Percentiles rank a stretch among this genome's conserved stretches.
phyloP scores from a whole-genome alignment of 140 eudicot genomes.

The Bidens hawaiensis region DNA sequence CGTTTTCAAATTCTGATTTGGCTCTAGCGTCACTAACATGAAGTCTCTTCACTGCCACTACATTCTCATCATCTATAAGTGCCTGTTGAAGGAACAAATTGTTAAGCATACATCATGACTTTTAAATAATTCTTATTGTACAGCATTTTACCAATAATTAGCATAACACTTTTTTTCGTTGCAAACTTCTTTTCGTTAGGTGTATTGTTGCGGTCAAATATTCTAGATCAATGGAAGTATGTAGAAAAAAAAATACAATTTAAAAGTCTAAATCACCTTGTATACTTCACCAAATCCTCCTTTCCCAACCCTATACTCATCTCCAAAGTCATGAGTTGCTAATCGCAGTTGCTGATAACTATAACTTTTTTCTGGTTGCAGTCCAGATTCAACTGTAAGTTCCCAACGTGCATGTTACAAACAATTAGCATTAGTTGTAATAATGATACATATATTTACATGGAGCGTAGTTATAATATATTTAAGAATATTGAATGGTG shows the following conservation, averaged over 20 bases:
- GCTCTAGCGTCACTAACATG: constrained; percentile 8
- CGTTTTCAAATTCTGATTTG: constrained; percentile 3
- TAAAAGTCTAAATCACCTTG: background rate
- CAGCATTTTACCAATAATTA: background rate
- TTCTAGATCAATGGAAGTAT: background rate
- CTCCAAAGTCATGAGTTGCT: background rate
- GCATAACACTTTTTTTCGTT: background rate
- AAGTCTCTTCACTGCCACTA: constrained; percentile 6
- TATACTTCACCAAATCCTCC: constrained; percentile 13
- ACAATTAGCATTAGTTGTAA: background rate
- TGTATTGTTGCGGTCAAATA: background rate
- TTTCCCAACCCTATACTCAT: background rate
- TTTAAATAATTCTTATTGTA: background rate
- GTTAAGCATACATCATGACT: background rate
- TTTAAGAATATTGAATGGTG: background rate
- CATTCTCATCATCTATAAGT: background rate
- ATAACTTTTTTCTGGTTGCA: background rate
- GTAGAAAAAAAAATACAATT: background rate
- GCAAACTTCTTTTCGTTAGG: background rate
- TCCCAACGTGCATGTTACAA: background rate
- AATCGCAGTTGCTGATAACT: constrained; percentile 3
- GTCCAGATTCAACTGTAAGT: background rate
- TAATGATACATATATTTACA: background rate
- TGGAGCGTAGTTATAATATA: background rate
- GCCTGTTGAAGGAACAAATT: background rate